Conservation (phyloP, 129 eudicot species). For the Escallonia herrerae region DNA sequence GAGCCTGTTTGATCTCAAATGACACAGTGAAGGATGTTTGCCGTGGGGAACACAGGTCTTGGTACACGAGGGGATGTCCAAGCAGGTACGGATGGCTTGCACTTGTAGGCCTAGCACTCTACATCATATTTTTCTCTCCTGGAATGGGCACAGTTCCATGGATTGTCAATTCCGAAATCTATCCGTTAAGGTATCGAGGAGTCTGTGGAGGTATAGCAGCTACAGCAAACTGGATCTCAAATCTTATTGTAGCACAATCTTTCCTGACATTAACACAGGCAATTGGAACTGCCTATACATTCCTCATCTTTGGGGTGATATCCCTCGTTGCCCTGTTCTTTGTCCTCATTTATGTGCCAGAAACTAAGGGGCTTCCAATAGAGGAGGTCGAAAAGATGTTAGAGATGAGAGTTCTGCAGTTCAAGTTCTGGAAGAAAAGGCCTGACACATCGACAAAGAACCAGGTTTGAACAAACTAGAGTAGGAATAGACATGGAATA, state of each 20-base stretch:
- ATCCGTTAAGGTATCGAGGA: slow-evolving; percentile 22
- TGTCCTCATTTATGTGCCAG: slow-evolving; percentile 28
- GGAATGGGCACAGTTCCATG: slow-evolving; percentile 31
- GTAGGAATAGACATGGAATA: too few species aligned
- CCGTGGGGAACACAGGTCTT: slow-evolving; percentile 7
- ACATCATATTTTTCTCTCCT: slow-evolving; percentile 27
- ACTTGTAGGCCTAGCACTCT: slow-evolving; percentile 14
- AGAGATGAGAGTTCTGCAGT: slow-evolving; percentile 18
- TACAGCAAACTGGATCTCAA: slow-evolving; percentile 24
- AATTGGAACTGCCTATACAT: slow-evolving; percentile 22
- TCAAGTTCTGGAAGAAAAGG: slow-evolving; percentile 22
- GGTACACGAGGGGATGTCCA: slow-evolving; percentile 33
- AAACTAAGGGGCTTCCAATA: slow-evolving; percentile 31
- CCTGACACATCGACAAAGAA: slow-evolving; percentile 5
- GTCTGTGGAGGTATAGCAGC: slow-evolving; percentile 28
- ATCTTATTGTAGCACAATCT: slow-evolving; percentile 19
- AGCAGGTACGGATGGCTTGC: slow-evolving; percentile 21
- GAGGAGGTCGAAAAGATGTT: slow-evolving; percentile 26
- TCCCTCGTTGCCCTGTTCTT: slow-evolving; percentile 18
- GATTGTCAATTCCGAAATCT: slow-evolving; percentile 28
- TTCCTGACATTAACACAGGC: slow-evolving; percentile 22
- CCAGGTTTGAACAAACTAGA: too few species aligned
- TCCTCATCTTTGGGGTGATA: slow-evolving; percentile 21
- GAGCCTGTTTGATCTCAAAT: slow-evolving; percentile 22
- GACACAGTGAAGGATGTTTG: slow-evolving; percentile 11